Evolutionary conservation across 345 rosid genomes (phyloP).

Genomic region (Noccaea bulbosa): DNA sequence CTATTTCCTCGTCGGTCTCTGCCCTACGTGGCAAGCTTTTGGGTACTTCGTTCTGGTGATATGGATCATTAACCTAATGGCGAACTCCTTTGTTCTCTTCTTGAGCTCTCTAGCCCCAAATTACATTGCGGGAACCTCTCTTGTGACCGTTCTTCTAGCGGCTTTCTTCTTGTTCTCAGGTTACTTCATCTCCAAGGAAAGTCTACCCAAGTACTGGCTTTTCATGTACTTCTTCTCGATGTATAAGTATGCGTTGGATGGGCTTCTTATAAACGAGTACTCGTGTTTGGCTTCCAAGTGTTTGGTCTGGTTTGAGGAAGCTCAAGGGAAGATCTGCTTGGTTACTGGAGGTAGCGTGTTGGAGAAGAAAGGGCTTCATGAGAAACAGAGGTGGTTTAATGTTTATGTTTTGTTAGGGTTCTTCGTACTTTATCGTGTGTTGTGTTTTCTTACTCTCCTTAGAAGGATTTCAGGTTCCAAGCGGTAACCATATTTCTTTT

Average conservation of each 20-base stretch:
- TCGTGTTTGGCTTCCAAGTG: conserved; percentile 75
- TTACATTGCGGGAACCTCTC: conserved; percentile 84
- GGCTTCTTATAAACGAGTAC: conserved; percentile 85
- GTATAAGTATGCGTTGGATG: conserved; percentile 93
- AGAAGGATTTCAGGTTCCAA: conserved; percentile 81
- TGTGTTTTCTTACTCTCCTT: conserved; percentile 72
- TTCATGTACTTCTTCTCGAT: conserved; percentile 93
- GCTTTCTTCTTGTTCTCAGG: conserved; percentile 93
- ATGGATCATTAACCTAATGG: conserved; percentile 84
- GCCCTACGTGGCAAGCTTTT: conserved; percentile 77
- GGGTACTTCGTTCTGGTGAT: conserved; percentile 74
- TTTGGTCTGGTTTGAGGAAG: conserved; percentile 71
- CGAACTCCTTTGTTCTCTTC: conserved; percentile 86
- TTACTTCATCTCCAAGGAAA: conserved; percentile 77
- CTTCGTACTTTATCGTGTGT: conserved; percentile 77
- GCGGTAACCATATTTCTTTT: conserved; percentile 43
- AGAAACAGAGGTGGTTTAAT: conserved; percentile 71
- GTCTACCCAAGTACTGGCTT: conserved; percentile 88
- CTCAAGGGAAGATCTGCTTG: conserved; percentile 61
- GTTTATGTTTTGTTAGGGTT: conserved; percentile 77
- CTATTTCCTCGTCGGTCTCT: conserved; percentile 87
- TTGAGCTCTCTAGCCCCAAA: conserved; percentile 91
- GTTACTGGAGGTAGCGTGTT: conserved; percentile 72
- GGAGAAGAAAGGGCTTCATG: conserved; percentile 67
- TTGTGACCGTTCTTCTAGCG: conserved; percentile 69